phyloP scores from a whole-genome alignment of 164 flowering plant genomes.

The Paratinospora sagittata region DNA sequence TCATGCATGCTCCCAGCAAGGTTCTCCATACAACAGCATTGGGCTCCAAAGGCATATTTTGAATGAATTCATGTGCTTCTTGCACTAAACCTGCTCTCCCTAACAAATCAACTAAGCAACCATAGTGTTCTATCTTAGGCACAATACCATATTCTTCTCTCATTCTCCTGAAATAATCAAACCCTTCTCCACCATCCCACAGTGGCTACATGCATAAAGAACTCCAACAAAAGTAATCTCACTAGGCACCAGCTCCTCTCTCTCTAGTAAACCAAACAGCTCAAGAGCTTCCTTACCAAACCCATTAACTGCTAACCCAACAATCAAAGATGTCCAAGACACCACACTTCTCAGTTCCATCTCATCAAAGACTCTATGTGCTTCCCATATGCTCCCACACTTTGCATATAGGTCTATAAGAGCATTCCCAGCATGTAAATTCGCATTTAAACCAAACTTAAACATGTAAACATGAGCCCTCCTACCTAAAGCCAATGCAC shows the following conservation, averaged over 20 bases:
- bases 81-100: conserved; percentile 30
- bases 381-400: conserved; percentile 29
- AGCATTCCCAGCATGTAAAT: conserved; percentile 32
- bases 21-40: conserved; percentile 37
- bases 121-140: conserved; percentile 36
- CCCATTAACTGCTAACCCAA: conserved; percentile 33
- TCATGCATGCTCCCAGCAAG: conserved; percentile 27
- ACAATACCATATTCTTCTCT: conserved; percentile 23
- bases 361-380: conserved; percentile 24
- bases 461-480: conserved; percentile 28
- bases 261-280: conserved; percentile 24
- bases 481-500: conserved; percentile 30
- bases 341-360: conserved; percentile 28
- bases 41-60: conserved; percentile 28
- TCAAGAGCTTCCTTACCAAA: conserved; percentile 27
- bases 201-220: conserved; percentile 34
- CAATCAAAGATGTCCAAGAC: conserved; percentile 35
- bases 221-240: conserved; percentile 37
- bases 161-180: conserved; percentile 28
- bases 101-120: conserved; percentile 36
- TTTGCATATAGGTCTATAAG: conserved; percentile 28
- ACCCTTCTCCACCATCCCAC: conserved; percentile 33
- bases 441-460: conserved; percentile 26
- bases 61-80: conserved; percentile 24
- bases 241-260: conserved; percentile 20